Conservation (phyloP, 2,329 filamentous ascomycete species). For the Verticillium longisporum region DNA sequence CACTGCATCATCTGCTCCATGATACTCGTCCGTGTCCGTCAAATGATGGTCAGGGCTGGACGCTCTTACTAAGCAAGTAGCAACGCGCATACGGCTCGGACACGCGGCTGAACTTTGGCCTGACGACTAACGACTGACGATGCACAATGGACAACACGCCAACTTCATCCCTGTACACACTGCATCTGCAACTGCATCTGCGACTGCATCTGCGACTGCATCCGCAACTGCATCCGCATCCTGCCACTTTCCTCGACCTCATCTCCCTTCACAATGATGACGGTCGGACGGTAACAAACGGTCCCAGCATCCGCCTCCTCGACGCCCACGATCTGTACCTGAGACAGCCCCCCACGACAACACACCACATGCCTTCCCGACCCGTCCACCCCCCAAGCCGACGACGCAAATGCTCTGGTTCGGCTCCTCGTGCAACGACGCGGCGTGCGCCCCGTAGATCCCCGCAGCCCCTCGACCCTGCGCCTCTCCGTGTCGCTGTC, state of each 20-base stretch:
- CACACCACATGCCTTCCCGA: conserved; percentile 6
- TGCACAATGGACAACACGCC: background rate
- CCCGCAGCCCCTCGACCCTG: conserved; percentile 28
- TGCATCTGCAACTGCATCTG: background rate
- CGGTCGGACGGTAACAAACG: background rate
- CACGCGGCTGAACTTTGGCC: background rate
- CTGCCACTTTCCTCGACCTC: background rate
- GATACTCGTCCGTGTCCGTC: too few relatives aligned
- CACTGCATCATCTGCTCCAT: too few relatives aligned
- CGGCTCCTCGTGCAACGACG: conserved; percentile 46
- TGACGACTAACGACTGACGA: background rate
- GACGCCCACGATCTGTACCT: background rate
- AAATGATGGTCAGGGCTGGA: too few relatives aligned
- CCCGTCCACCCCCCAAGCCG: background rate
- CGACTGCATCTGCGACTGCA: too few relatives aligned
- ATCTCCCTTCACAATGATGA: background rate
- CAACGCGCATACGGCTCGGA: background rate
- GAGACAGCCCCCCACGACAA: background rate
- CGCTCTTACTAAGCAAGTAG: background rate
- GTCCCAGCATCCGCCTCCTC: background rate
- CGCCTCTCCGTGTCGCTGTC: conserved; percentile 52
- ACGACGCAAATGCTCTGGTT: conserved; percentile 10
- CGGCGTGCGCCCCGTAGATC: conserved; percentile 43
- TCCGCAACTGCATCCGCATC: background rate
- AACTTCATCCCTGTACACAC: background rate